A percentile compares a stretch with the other conserved stretches of the same genome.
phyloP scores from a whole-genome alignment of 495 filamentous ascomycete species.

The Parathielavia hyrcaniae region DNA sequence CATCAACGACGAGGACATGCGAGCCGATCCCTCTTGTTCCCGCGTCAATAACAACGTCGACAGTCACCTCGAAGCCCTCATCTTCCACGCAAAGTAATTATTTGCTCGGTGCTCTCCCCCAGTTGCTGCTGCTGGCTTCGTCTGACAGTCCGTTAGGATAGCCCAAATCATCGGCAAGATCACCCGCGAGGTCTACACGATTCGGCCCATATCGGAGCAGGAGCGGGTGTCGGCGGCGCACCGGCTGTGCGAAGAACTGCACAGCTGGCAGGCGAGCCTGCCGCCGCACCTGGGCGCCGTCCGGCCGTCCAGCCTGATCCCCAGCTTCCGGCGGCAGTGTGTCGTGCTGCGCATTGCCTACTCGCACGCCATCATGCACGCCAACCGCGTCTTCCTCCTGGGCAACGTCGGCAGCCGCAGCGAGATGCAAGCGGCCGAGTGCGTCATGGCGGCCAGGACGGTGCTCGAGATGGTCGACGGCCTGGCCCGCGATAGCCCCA shows the following conservation, averaged over 20 bases:
- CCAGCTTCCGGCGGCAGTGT: slow-evolving; percentile 1
- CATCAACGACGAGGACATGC: not conserved
- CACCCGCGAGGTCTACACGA: not conserved
- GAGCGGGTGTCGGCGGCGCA: not conserved
- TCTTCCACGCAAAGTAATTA: not conserved
- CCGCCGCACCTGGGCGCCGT: not conserved
- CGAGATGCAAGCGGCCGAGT: slow-evolving; percentile 1
- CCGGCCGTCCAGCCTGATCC: not conserved
- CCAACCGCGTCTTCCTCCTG: slow-evolving; percentile 1
- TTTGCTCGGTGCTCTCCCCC: not conserved
- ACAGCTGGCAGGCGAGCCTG: slow-evolving; percentile 3
- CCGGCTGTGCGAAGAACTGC: not conserved
- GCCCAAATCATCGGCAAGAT: slow-evolving; percentile 1
- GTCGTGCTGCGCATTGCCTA: not conserved
- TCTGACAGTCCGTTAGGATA: not conserved
- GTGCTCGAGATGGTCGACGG: slow-evolving; percentile 1
- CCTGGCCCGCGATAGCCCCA: not conserved
- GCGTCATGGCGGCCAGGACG: not conserved
- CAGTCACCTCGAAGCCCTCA: not conserved
- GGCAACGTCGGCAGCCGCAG: not conserved
- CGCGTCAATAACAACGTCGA: not conserved
- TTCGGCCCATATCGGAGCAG: not conserved
- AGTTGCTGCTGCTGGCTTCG: not conserved
- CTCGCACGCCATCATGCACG: not conserved
- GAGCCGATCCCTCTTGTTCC: not conserved